Evolutionary conservation across 139 green algal species (phyloP).

Genomic region (Volvox africanus): DNA sequence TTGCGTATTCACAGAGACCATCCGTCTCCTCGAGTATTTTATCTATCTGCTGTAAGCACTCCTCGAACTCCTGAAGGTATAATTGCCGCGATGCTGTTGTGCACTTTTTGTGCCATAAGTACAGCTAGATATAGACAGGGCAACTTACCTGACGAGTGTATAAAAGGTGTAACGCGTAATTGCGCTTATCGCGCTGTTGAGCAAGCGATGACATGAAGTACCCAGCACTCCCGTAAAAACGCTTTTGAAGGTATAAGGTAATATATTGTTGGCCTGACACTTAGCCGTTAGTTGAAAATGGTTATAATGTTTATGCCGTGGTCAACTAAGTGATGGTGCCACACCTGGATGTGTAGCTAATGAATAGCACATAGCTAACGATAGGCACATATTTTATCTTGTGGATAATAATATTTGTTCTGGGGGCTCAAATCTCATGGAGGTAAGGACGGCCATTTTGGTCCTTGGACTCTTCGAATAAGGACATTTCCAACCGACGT

Average conservation of each 20-base stretch:
- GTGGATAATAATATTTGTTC: too few relatives aligned
- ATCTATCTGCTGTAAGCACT: constrained; percentile 76
- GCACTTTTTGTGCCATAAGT: too few relatives aligned
- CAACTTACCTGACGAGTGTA: constrained; percentile 72
- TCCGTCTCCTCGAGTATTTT: constrained; percentile 62
- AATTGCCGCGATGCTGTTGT: not conserved
- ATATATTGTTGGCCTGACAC: not conserved
- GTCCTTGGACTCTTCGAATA: too few relatives aligned
- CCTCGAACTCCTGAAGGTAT: constrained; percentile 74
- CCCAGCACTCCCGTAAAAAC: not conserved
- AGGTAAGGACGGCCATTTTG: too few relatives aligned
- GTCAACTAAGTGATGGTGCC: not conserved
- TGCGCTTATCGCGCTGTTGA: constrained; percentile 55
- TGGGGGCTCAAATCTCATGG: too few relatives aligned
- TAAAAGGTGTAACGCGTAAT: constrained; percentile 69
- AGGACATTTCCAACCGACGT: too few relatives aligned
- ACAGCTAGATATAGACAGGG: not conserved
- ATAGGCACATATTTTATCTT: too few relatives aligned
- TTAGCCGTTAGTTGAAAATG: too few relatives aligned
- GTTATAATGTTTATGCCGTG: not conserved
- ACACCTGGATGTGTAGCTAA: not conserved
- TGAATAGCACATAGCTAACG: too few relatives aligned
- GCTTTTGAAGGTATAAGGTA: not conserved
- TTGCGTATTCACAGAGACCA: constrained; percentile 71
- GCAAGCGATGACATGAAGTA: constrained; percentile 25